Evolutionary conservation across 2,329 filamentous ascomycete species (phyloP), one percentile per base, ranked within the genome.

Genomic region (Aspergillus uvarum): DNA sequence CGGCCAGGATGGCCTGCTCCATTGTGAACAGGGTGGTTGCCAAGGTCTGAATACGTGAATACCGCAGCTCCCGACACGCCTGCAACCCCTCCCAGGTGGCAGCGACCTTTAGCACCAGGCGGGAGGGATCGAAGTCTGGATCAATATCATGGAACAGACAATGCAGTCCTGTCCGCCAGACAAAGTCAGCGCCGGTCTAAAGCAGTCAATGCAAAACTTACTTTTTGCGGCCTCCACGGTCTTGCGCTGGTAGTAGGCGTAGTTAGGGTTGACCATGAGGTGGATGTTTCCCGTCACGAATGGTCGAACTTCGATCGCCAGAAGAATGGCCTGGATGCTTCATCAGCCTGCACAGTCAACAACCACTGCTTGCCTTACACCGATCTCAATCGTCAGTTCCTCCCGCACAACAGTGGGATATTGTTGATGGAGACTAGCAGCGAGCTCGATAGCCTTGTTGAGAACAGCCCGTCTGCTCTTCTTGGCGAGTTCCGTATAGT

Each of bases 1-100:
- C 81, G 0, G 85, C 85, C 2, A 86, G 72, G 0, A 77, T 76
- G 0, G 83, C 85, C 66, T 87, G 85, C 57, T 84, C 82, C 65
- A 87, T 78, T 48, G 81, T 81, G 66, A 87, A 88, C 58, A 88
- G 74, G 3, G 83, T 85, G 0, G 61, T 63, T 5, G 29, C 61
- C 7, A 63, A 50, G 8, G 59, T 56, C 22, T 63, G 60, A 84
- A 60, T 53, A 1, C 49, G 48, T 12, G 35, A 10, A 6, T 47
- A 10, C 0, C n/a, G 48, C 16, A 60, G 54, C 14, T 47, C 42
- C 5, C 58, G 53, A 16, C 53, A 56, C 21, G 49, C 58, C 14
- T 60, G 58, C 4, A 60, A 48, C 3, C 58, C 58, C 29, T 57
- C 58, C 58, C 58, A 60, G 1, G 58, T 60, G 6, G 58, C 58